These are phyloP conservation scores for Dalbergia cultrata DNA, from an alignment of 306 rosid species.

Conservation along the genomic window DNA sequence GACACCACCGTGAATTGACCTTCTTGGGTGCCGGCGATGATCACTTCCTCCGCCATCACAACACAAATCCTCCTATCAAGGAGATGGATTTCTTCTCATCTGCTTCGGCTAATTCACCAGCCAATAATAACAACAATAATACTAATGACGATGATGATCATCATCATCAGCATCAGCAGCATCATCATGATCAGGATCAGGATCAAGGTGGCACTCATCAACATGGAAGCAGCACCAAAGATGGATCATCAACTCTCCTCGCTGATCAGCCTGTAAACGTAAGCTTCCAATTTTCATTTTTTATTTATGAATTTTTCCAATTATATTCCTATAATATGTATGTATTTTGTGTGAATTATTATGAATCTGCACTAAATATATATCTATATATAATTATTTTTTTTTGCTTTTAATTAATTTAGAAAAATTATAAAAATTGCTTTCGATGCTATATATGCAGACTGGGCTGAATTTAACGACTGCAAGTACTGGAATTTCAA, in stretches of 20 bases:
- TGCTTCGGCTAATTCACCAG: not conserved
- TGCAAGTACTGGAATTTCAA: constrained; percentile 20
- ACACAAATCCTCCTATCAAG: constrained; percentile 41
- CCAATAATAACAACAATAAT: not conserved
- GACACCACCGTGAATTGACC: constrained; percentile 52
- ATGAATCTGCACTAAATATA: not conserved
- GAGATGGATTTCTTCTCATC: constrained; percentile 59
- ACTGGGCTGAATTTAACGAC: constrained; percentile 51
- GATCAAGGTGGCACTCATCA: not conserved
- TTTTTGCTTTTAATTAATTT: too few relatives aligned
- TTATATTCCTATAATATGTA: too few relatives aligned
- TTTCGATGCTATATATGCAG: constrained; percentile 31
- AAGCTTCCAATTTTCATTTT: constrained; percentile 18
- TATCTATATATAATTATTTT: too few relatives aligned
- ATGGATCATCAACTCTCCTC: constrained; percentile 30
- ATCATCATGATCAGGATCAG: not conserved
- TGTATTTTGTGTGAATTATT: not conserved
- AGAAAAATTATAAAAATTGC: not conserved
- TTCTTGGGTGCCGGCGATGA: constrained; percentile 41
- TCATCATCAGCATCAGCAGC: not conserved
- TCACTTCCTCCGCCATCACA: not conserved
- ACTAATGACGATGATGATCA: not conserved
- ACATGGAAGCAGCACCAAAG: not conserved
- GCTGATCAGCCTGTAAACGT: constrained; percentile 44
- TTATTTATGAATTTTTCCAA: not conserved